Conservation (phyloP, 2,329 filamentous ascomycete genomes). For the Xylariaceae sp. region DNA sequence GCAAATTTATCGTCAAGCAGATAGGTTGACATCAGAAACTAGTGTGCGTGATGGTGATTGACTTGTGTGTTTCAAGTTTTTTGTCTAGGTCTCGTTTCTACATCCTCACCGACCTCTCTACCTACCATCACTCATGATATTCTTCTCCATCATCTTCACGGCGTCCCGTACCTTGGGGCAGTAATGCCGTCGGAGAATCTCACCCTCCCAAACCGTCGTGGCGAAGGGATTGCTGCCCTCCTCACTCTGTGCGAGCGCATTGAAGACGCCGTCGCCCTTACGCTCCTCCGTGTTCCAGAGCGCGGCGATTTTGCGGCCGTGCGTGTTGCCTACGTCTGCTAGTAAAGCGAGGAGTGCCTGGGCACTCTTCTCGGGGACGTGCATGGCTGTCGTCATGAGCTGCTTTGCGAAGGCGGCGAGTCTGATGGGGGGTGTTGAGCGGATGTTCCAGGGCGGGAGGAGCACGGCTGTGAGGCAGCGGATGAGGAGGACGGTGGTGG, state of each 20-base stretch:
- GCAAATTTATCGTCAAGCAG: too few relatives aligned
- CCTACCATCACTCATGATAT: slow-evolving; percentile 42
- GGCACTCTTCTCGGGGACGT: slow-evolving; percentile 84
- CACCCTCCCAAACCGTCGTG: slow-evolving; percentile 87
- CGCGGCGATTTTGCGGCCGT: slow-evolving; percentile 75
- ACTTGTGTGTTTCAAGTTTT: background rate
- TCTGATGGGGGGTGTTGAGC: slow-evolving; percentile 71
- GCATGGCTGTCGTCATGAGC: slow-evolving; percentile 73
- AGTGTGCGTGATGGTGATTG: background rate
- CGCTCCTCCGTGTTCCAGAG: slow-evolving; percentile 94
- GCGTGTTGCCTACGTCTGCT: slow-evolving; percentile 70
- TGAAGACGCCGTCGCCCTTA: slow-evolving; percentile 82
- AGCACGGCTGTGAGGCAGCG: slow-evolving; percentile 79
- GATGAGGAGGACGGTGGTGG: slow-evolving; percentile 85
- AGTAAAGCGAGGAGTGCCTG: slow-evolving; percentile 75
- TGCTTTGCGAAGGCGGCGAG: slow-evolving; percentile 94
- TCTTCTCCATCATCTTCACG: slow-evolving; percentile 63
- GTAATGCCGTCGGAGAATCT: slow-evolving; percentile 78
- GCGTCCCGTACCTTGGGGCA: slow-evolving; percentile 80
- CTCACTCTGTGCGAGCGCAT: slow-evolving; percentile 64
- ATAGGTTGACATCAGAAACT: background rate
- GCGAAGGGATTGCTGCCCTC: slow-evolving; percentile 90
- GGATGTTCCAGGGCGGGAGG: slow-evolving; percentile 66
- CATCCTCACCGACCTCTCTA: background rate
- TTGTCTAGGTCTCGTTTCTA: background rate